Evolutionary conservation across 306 rosid species (phyloP), one percentile per base, ranked within the genome.

Genomic region (Lupinus albus): DNA sequence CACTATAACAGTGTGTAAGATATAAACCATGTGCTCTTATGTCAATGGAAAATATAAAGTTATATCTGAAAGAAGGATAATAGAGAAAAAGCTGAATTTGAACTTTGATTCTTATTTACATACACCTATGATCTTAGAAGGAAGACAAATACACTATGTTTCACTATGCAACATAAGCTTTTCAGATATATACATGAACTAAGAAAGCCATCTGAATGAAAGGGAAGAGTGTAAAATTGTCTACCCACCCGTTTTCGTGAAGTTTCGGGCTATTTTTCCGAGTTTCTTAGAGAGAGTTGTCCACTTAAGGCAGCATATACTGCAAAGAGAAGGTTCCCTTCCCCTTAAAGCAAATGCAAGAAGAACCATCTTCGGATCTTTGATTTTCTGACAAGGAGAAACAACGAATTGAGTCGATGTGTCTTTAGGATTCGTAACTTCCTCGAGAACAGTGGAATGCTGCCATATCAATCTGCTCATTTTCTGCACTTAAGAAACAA

Each of bases 171-270:
- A 56, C 47, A 50, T 8, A 16, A 73, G 63, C 71, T 61, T 30
- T n/a, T n/a, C n/a, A n/a, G n/a, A 39, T 68, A 64, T 79, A 52
- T 74, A 79, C 80, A 69, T 18, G 67, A 67, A 74, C 79, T 63
- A 69, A 56, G 62, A 67, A 63, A 74, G 16, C 41, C 49, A 63
- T 69, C 64, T 69, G 51, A 74, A 63, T 7, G 47, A 62, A 70
- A 62, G 32, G 54, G 63, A 30, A 64, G 52, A 54, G 60, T 14
- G 60, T 9, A 73, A 74, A 73, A 68, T 38, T 48, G 57, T 18
- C 76, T 55, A 48, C 68, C 59, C n/a, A 28, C 65, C 59, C 17
- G n/a, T n/a, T n/a, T n/a, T n/a, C n/a, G n/a, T n/a, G n/a, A n/a
- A n/a, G n/a, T n/a, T n/a, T n/a, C n/a, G n/a, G n/a, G n/a, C n/a